Evolutionary conservation across 768 basidiomycete species (phyloP), one percentile per base, ranked within the genome.

Genomic region (Mycena amicta): DNA sequence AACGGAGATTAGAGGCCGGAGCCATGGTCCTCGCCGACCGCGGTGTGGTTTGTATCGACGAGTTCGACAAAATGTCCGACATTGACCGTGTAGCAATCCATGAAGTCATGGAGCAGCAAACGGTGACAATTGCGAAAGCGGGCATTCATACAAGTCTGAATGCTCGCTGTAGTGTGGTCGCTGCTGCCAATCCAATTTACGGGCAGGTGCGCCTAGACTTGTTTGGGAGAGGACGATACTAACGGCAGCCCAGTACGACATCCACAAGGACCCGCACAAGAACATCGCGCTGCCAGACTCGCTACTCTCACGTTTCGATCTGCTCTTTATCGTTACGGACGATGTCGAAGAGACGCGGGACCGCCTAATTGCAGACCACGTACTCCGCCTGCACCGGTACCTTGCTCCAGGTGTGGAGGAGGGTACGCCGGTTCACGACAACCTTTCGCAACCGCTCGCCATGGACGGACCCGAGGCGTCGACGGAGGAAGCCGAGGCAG

Each of bases 61-160:
- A 99, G 75, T 99, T 99, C 69, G 97, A 99, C 83, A 99, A 99
- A 74, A 98, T 99, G 97, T 95, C 93, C 26, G 97, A 99, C 70
- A 83, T 98, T 64, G 97, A 99, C 77, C 87, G 97, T 64, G 96
- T 98, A 20, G 96, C 97, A 30, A 99, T 99, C 67, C 97, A 99
- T 76, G 97, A 99, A 84, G 97, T 98, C 70, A 99, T 99, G 97
- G 97, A 98, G 71, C 96, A 98, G 73, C 97, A 99, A 71, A 99
- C 97, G 0, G 96, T 99, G 47, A 98, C 97, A 8, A 99, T 99
- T 63, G 97, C 97, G 49, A 99, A 99, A 69, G 97, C 97, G 13
- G 97, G 97, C 57, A 99, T 99, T 64, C 97, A 98, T 70, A 99
- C 97, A 0, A 95, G 91, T 71, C 81, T 99, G 67, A 99, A 99